Conservation (phyloP, 371 early-diverging fungal species). For the Mortierella sp. region DNA sequence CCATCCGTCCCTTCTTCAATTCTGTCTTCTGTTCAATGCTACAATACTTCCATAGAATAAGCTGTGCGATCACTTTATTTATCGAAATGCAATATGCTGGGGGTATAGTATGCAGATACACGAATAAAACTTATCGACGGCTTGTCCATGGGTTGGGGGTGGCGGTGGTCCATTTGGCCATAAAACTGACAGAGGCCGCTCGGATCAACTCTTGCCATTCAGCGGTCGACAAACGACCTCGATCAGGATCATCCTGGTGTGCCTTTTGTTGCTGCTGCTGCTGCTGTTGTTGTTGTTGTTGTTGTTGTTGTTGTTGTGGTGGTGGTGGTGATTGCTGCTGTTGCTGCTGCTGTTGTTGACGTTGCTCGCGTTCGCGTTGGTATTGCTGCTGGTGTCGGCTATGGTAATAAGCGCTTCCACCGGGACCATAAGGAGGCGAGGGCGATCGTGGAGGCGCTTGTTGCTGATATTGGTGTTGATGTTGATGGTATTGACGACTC, state of each 20-base stretch:
- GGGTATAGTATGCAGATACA: neutral
- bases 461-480: constrained; percentile 20
- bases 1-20: neutral
- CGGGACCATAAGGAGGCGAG: constrained; percentile 5
- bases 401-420: neutral
- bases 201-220: constrained; percentile 57
- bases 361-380: constrained; percentile 23
- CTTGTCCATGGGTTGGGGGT: neutral
- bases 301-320: neutral
- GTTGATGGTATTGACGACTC: constrained; percentile 36
- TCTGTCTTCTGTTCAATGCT: neutral
- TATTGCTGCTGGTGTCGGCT: constrained; percentile 24
- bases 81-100: neutral
- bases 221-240: constrained; percentile 40
- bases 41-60: neutral
- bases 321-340: too few species aligned
- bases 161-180: constrained; percentile 26
- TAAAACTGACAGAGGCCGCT: constrained; percentile 48
- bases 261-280: constrained; percentile 13
- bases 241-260: constrained; percentile 8
- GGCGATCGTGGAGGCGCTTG: constrained; percentile 10
- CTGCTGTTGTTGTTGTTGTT: constrained; percentile 4
- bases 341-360: constrained; percentile 5
- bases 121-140: constrained; percentile 2
- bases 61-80: neutral